Evolutionary conservation across 129 eudicot genomes (phyloP).

Genomic region (Glebionis coronaria): DNA sequence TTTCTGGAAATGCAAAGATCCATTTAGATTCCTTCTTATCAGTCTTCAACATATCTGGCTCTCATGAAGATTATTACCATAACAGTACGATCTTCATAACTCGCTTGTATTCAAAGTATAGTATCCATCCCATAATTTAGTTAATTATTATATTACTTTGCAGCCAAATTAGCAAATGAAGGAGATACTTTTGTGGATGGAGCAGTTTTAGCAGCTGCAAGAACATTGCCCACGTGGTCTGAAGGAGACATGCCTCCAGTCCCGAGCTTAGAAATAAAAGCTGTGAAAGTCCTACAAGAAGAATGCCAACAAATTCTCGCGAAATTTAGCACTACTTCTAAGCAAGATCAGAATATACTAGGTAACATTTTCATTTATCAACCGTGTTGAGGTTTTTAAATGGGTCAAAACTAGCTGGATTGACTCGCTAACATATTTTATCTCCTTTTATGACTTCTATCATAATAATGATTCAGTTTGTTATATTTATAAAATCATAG

Average conservation of each 20-base stretch:
- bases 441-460: too few relatives aligned
- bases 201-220: slow-evolving; percentile 93
- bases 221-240: slow-evolving; percentile 94
- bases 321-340: slow-evolving; percentile 59
- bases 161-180: slow-evolving; percentile 57
- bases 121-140: neutral
- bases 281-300: slow-evolving; percentile 75
- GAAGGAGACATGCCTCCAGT: slow-evolving; percentile 77
- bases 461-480: too few relatives aligned
- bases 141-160: slow-evolving; percentile 6
- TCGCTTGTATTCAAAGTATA: neutral
- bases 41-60: slow-evolving; percentile 86
- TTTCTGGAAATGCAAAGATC: slow-evolving; percentile 74
- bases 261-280: slow-evolving; percentile 79
- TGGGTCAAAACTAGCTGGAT: neutral
- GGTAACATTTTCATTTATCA: slow-evolving; percentile 37
- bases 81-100: slow-evolving; percentile 45
- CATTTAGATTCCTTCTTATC: slow-evolving; percentile 97
- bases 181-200: slow-evolving; percentile 82
- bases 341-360: slow-evolving; percentile 74
- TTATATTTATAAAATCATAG: too few relatives aligned
- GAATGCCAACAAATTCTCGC: slow-evolving; percentile 84
- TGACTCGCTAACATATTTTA: too few relatives aligned
- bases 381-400: too few relatives aligned
- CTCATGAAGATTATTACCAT: slow-evolving; percentile 79